Evolutionary conservation across 2,329 filamentous ascomycete genomes (phyloP).

Genomic region (Daldinia sp.): DNA sequence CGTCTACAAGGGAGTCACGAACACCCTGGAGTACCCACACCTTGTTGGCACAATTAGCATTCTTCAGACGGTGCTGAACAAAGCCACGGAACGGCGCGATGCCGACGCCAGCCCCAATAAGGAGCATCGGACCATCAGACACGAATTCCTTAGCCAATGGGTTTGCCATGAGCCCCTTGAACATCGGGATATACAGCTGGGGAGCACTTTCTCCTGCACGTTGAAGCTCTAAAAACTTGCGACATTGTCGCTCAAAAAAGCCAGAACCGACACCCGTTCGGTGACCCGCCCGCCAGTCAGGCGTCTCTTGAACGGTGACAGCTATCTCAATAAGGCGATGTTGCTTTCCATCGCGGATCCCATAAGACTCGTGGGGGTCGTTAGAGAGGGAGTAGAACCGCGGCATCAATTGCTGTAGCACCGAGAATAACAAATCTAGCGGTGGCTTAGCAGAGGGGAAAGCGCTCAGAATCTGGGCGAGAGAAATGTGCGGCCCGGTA

Average conservation of each 20-base stretch:
- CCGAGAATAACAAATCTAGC: slow-evolving; percentile 79
- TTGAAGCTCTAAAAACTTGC: slow-evolving; percentile 74
- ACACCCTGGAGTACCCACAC: slow-evolving; percentile 51
- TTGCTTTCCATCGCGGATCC: slow-evolving; percentile 71
- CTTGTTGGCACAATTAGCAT: slow-evolving; percentile 50
- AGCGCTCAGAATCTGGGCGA: slow-evolving; percentile 85
- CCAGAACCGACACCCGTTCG: slow-evolving; percentile 91
- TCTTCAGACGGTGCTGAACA: slow-evolving; percentile 74
- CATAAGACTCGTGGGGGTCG: slow-evolving; percentile 82
- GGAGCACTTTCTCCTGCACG: slow-evolving; percentile 62
- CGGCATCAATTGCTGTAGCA: slow-evolving; percentile 90
- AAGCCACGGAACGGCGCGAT: slow-evolving; percentile 98
- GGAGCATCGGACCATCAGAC: slow-evolving; percentile 93
- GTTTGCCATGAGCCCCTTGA: slow-evolving; percentile 97
- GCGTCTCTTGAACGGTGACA: slow-evolving; percentile 90
- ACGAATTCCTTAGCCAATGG: slow-evolving; percentile 91
- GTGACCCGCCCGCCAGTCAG: slow-evolving; percentile 75
- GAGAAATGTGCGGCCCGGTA: slow-evolving; percentile 84
- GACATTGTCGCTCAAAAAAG: slow-evolving; percentile 88
- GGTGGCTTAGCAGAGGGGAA: slow-evolving; percentile 93
- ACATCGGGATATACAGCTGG: slow-evolving; percentile 89
- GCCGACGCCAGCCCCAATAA: slow-evolving; percentile 95
- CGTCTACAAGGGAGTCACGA: slow-evolving; percentile 85
- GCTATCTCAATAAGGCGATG: slow-evolving; percentile 92
- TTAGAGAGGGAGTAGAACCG: slow-evolving; percentile 98